phyloP scores from a whole-genome alignment of 2,329 filamentous ascomycete genomes.

The Diaporthe citri region DNA sequence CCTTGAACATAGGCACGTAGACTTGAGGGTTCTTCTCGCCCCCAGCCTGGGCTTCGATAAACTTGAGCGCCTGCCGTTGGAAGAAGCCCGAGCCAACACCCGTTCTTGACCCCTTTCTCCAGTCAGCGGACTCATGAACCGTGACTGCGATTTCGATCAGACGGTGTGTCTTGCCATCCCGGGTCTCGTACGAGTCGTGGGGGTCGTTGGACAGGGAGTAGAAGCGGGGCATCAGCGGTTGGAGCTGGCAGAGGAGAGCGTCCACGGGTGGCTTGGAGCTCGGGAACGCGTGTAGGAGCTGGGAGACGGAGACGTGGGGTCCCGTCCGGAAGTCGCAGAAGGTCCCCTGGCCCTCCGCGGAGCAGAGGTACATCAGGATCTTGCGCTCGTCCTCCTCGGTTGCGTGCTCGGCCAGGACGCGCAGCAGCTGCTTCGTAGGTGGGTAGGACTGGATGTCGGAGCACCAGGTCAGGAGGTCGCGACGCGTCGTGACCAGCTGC shows the following conservation, averaged over 20 bases:
- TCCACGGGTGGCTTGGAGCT: constrained; percentile 91
- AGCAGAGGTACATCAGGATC: constrained; percentile 86
- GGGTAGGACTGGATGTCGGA: constrained; percentile 93
- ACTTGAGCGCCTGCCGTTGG: constrained; percentile 82
- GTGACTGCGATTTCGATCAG: constrained; percentile 97
- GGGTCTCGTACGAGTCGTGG: constrained; percentile 77
- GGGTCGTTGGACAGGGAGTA: constrained; percentile 98
- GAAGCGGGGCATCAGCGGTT: constrained; percentile 95
- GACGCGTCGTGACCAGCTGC: constrained; percentile 88
- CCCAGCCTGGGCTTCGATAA: constrained; percentile 75
- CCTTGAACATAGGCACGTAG: constrained; percentile 96
- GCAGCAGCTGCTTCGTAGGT: constrained; percentile 88
- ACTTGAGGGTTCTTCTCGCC: constrained; percentile 72
- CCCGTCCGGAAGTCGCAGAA: constrained; percentile 97
- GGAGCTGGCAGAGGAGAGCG: constrained; percentile 81
- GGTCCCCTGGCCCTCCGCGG: constrained; percentile 88
- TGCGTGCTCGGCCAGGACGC: constrained; percentile 87
- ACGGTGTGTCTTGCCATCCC: constrained; percentile 78
- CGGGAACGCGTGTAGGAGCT: constrained; percentile 92
- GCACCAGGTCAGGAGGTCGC: constrained; percentile 96
- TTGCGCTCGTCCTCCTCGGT: constrained; percentile 86
- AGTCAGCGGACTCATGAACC: constrained; percentile 88
- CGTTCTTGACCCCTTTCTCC: constrained; percentile 78
- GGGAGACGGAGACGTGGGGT: constrained; percentile 85
- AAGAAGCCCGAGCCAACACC: constrained; percentile 95